These are phyloP conservation scores for Isatis lusitanica DNA, from an alignment of 441 rosid species.

Conservation along the genomic window DNA sequence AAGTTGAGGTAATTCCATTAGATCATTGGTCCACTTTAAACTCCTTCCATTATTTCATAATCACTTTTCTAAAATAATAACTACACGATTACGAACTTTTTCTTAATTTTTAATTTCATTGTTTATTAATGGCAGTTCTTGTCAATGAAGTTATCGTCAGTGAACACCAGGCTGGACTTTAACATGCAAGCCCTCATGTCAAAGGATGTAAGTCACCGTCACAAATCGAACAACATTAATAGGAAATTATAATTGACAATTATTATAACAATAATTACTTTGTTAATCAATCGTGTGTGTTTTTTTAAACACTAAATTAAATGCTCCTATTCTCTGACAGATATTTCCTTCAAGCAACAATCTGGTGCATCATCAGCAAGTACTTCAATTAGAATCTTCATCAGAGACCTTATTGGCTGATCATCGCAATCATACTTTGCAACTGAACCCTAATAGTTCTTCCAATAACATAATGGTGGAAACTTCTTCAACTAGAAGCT, in stretches of 20 bases:
- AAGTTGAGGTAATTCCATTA: conserved; percentile 60
- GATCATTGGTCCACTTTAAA: conserved; percentile 26
- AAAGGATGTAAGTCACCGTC: conserved; percentile 52
- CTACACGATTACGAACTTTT: conserved; percentile 11
- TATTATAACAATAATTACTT: conserved; percentile 14
- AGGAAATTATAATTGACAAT: not conserved
- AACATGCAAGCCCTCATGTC: conserved; percentile 48
- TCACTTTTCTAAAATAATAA: conserved; percentile 10
- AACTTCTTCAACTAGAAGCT: conserved; percentile 39
- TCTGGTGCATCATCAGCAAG: conserved; percentile 36
- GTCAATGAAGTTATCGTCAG: conserved; percentile 73
- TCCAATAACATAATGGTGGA: conserved; percentile 38
- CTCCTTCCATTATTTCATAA: conserved; percentile 23
- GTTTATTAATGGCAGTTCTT: conserved; percentile 49
- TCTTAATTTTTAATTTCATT: conserved; percentile 17
- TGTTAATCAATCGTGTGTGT: conserved; percentile 21
- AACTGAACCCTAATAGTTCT: conserved; percentile 26
- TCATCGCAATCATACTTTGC: conserved; percentile 39
- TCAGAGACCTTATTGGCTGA: conserved; percentile 43
- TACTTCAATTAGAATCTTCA: conserved; percentile 50
- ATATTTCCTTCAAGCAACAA: conserved; percentile 43
- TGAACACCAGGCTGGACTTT: conserved; percentile 58
- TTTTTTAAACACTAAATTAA: not conserved
- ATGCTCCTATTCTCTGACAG: conserved; percentile 36
- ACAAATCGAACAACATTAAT: conserved; percentile 17